Evolutionary conservation across 2,329 filamentous ascomycete species (phyloP).

Genomic region (Onygenales sp.): DNA sequence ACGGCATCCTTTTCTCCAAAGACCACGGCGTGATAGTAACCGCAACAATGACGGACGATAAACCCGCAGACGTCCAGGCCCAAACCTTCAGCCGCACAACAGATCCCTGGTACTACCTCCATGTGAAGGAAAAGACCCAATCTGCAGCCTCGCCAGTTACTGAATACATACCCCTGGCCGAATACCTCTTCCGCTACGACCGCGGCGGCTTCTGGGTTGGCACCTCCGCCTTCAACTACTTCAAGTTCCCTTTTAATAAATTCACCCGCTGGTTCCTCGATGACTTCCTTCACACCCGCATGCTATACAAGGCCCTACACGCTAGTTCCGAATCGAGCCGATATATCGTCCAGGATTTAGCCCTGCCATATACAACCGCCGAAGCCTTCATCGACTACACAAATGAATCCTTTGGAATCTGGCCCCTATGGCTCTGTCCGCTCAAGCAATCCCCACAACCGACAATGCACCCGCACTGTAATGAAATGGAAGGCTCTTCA

Average conservation of each 20-base stretch:
- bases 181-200: constrained; percentile 51
- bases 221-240: constrained; percentile 46
- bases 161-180: constrained; percentile 38
- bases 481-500: not conserved
- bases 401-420: constrained; percentile 36
- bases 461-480: not conserved
- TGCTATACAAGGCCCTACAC: constrained; percentile 52
- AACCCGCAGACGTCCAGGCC: constrained; percentile 22
- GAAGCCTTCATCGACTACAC: constrained; percentile 43
- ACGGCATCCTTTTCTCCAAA: constrained; percentile 54
- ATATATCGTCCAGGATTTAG: constrained; percentile 53
- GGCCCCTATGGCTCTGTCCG: constrained; percentile 52
- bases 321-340: constrained; percentile 42
- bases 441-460: constrained; percentile 19
- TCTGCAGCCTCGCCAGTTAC: constrained; percentile 10
- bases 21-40: constrained; percentile 47
- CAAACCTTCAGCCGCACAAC: constrained; percentile 46
- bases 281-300: constrained; percentile 48
- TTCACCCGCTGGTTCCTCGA: constrained; percentile 49
- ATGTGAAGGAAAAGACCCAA: constrained; percentile 40
- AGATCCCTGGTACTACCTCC: constrained; percentile 69
- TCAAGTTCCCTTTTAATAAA: constrained; percentile 47
- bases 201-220: constrained; percentile 52
- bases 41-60: constrained; percentile 44
- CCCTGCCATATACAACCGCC: constrained; percentile 42